Base-by-base conservation (phyloP, 1,139 yeast species). In the Debaryomyces fabryi region DNA sequence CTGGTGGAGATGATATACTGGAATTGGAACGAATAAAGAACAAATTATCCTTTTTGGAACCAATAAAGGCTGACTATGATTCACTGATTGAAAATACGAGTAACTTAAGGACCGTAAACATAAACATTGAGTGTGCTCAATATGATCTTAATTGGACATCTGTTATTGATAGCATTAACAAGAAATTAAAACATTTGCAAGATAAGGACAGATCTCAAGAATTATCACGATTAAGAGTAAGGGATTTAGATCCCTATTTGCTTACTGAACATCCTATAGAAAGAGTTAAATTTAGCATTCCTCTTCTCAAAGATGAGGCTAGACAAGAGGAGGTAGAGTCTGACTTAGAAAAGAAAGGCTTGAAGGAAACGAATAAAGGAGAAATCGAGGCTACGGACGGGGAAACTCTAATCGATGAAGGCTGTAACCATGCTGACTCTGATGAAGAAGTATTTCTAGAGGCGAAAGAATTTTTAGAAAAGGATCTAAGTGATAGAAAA, bases 231-330 rank as follows among this genome's bases (percentile, higher is more conserved):
- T 68, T 71, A 8, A 73, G 69, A 45, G 51, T 69, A 8, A 74
- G 67, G 52, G 57, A 64, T 39, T 56, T 69, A 32, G 89, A 85
- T 52, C 78, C 80, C 0, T 84, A 85, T 54, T 59, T 69, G 18
- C 68, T 81, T 25, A 69, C 81, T 0, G 79, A 76, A 34, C 68
- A 64, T 7, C 76, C 85, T 0, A 64, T 81, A 3, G 86, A 82
- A 48, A 63, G 67, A 8, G 54, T 81, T 0, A 49, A 43, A 4
- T 69, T 77, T 46, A 52, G 53, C 15, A 37, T 62, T 23, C 44
- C 47, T 4, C 20, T 33, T 18, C 30, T 38, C 12, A 32, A 35
- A 13, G 47, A 48, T 15, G 32, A 44, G 1, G 8, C 13, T 12
- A 29, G 9, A 42, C 13, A 5, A n/a, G 13, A 16, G 7, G 25